Base-by-base conservation (phyloP, 2,329 filamentous ascomycete species). In the Ophiostoma perfectum region DNA sequence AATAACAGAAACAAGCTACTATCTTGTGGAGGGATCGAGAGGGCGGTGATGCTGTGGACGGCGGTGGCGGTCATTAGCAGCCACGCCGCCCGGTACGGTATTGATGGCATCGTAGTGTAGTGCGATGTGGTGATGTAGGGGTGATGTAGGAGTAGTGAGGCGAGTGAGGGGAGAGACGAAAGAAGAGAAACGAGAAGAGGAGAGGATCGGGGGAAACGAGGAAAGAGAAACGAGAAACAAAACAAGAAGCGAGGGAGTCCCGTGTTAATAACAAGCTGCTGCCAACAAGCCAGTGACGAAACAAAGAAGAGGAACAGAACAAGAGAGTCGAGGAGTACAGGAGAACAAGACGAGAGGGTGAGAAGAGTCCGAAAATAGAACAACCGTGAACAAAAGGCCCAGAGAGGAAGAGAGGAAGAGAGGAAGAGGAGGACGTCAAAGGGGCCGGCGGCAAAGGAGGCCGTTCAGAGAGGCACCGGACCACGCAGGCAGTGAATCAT, bases 11-110 rank as follows among this genome's bases (percentile, higher is more conserved):
- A 45, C n/a, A 45, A 45, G 41, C 60, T 60, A 3, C 38, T 12
- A 18, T 60, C 18, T 60, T 2, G 9, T 63, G 18, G 66, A 36
- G n/a, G 74, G 36, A 83, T 76, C 3, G 75, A 76, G 67, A 76
- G 73, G 65, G 82, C 81, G 49, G 78, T 14, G 14, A 39, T 14
- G 64, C 49, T 14, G 44, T 49, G n/a, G 16, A 41, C 44, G 39
- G 77, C 16, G 76, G 76, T 72, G 55, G 74, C 69, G 11, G 49
- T 27, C 39, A 77, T 77, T 65, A 83, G 75, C 71, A 78, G 72
- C 65, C 68, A 69, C 62, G 77, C 73, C 68, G 76, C 76, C 73
- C 76, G 75, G 62, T 78, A 72, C 70, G 69, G 68, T 18, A 63
- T 42, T 11, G 60, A 44, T 7, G 60, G 60, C 60, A 63, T 63